Percentiles rank a stretch among this genome's conserved stretches.
Evolutionary conservation across 1,284 basidiomycete species (phyloP).

Genomic region (Mrakiaceae sp.): DNA sequence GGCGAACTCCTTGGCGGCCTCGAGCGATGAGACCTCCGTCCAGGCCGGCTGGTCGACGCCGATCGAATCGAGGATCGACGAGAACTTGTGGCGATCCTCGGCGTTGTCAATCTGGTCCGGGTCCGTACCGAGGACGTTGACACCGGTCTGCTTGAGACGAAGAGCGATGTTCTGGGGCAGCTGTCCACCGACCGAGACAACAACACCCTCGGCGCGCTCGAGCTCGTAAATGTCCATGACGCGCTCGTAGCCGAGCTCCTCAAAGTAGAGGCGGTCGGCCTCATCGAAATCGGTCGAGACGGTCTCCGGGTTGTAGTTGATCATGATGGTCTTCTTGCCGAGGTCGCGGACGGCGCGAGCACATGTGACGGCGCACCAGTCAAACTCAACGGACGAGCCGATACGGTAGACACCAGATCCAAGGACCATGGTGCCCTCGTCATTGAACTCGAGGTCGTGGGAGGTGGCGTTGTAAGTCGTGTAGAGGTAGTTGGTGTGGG

Average conservation of each 20-base stretch:
- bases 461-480: conserved; percentile 97
- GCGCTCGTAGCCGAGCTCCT: conserved; percentile 92
- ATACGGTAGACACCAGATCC: conserved; percentile 98
- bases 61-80: conserved; percentile 83
- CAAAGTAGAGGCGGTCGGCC: conserved; percentile 96
- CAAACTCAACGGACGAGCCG: conserved; percentile 96
- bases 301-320: conserved; percentile 99
- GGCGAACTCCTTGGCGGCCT: conserved; percentile 86
- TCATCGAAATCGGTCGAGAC: conserved; percentile 99
- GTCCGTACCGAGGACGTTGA: conserved; percentile 93
- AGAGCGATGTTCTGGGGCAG: conserved; percentile 97
- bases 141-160: conserved; percentile 75
- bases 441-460: conserved; percentile 93
- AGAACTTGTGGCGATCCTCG: conserved; percentile 99
- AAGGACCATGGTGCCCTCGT: conserved; percentile 98
- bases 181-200: conserved; percentile 95
- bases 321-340: conserved; percentile 94
- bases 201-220: conserved; percentile 80
- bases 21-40: conserved; percentile 80
- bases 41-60: conserved; percentile 96
- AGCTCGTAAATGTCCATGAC: conserved; percentile 99
- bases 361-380: conserved; percentile 99
- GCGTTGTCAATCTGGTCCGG: conserved; percentile 92
- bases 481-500: conserved; percentile 98
- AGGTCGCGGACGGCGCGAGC: conserved; percentile 80